phyloP scores from a whole-genome alignment of 495 filamentous ascomycete species.

The Penicillium arizonense region DNA sequence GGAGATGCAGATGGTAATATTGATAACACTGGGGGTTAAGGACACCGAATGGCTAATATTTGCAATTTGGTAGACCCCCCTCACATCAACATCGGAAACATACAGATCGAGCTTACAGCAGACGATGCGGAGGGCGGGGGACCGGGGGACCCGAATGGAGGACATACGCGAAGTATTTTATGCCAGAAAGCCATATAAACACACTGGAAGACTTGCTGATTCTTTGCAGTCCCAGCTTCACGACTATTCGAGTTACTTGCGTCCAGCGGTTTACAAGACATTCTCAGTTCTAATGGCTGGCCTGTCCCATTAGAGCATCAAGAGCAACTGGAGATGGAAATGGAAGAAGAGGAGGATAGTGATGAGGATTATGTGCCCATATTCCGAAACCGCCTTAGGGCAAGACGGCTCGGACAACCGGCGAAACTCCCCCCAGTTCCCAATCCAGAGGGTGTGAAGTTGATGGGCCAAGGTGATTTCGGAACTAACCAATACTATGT shows the following conservation, averaged over 20 bases:
- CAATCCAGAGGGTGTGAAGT: conserved; percentile 65
- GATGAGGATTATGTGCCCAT: conserved; percentile 19
- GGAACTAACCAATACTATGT: conserved; percentile 58
- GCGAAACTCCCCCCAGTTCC: conserved; percentile 71
- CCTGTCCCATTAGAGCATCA: conserved; percentile 16
- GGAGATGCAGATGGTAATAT: conserved; percentile 31
- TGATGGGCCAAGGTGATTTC: conserved; percentile 81
- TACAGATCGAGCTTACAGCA: conserved; percentile 48
- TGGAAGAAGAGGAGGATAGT: conserved; percentile 27
- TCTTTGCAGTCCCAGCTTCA: conserved; percentile 24
- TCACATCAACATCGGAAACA: conserved; percentile 38
- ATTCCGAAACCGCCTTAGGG: conserved; percentile 22
- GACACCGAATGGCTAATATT: not conserved
- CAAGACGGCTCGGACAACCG: conserved; percentile 25
- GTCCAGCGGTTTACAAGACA: conserved; percentile 35
- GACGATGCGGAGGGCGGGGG: conserved; percentile 42
- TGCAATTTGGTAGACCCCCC: conserved; percentile 19
- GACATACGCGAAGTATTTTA: conserved; percentile 12
- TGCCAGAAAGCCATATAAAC: not conserved
- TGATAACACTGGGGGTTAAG: conserved; percentile 26
- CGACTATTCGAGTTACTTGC: conserved; percentile 38
- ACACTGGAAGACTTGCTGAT: conserved; percentile 5
- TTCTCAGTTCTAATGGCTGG: conserved; percentile 36
- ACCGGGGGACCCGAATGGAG: conserved; percentile 25
- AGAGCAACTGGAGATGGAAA: not conserved